A percentile compares a stretch with the other conserved stretches of the same genome.
Conservation (phyloP, 2,329 filamentous ascomycete species). For the Verticillium dahliae region DNA sequence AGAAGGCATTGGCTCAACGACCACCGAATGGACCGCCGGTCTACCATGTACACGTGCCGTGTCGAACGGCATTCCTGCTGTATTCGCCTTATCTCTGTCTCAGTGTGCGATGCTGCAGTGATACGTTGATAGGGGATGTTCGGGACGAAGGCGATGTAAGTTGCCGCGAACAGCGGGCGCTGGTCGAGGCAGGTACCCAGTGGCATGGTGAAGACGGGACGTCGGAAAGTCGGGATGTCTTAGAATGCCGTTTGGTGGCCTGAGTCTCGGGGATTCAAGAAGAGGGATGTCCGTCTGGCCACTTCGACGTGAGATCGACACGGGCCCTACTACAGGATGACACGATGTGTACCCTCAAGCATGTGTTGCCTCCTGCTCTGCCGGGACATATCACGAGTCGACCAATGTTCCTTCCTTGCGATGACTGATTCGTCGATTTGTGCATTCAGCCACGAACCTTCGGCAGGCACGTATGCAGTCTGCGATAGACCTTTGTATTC, state of each 20-base stretch:
- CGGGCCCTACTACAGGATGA: neutral
- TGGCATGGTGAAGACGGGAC: neutral
- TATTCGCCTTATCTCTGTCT: neutral
- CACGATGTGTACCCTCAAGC: neutral
- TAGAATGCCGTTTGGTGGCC: neutral
- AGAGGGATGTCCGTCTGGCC: too few species aligned
- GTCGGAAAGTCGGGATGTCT: neutral
- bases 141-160: neutral
- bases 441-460: too few species aligned
- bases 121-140: neutral
- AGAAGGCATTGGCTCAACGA: neutral
- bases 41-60: neutral
- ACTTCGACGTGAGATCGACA: too few species aligned
- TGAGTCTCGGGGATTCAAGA: too few species aligned
- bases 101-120: neutral
- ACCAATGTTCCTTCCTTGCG: too few species aligned
- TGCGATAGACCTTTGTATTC: too few species aligned
- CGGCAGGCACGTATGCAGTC: too few species aligned
- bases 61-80: neutral
- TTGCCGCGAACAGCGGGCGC: neutral
- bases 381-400: too few species aligned
- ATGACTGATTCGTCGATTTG: too few species aligned
- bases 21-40: neutral
- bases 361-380: too few species aligned
- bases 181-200: neutral